Conservation (phyloP, 2,329 filamentous ascomycete species). For the Pyricularia pennisetigena region DNA sequence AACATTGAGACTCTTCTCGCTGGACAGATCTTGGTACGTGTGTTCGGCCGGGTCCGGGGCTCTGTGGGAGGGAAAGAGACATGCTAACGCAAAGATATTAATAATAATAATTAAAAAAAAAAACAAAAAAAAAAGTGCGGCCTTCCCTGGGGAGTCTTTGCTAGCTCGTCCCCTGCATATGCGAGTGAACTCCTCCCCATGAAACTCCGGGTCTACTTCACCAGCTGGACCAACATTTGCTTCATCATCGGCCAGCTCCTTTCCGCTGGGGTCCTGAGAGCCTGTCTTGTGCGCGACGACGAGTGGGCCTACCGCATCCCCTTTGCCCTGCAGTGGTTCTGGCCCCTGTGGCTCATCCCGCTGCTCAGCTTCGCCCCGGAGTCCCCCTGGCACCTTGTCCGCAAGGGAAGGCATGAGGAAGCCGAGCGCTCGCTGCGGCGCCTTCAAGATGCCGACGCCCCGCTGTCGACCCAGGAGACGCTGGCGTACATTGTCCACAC, state of each 20-base stretch:
- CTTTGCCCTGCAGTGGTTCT: constrained; percentile 40
- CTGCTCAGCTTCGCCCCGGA: constrained; percentile 37
- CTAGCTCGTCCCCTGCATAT: constrained; percentile 48
- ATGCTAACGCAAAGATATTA: neutral
- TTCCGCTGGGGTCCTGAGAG: constrained; percentile 35
- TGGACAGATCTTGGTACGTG: constrained; percentile 31
- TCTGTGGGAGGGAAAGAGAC: too few relatives aligned
- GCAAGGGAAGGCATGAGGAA: constrained; percentile 28
- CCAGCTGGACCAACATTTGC: constrained; percentile 50
- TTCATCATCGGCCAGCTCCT: constrained; percentile 54
- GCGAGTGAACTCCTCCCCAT: constrained; percentile 51
- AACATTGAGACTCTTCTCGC: constrained; percentile 34
- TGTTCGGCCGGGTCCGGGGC: too few relatives aligned
- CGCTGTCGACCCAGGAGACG: constrained; percentile 33
- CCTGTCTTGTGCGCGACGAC: constrained; percentile 25
- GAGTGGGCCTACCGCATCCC: constrained; percentile 40
- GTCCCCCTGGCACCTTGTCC: constrained; percentile 39
- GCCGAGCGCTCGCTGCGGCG: constrained; percentile 27
- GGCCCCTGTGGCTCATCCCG: constrained; percentile 32
- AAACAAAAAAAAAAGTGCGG: constrained; percentile 27
- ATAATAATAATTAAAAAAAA: too few relatives aligned
- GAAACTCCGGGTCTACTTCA: constrained; percentile 45
- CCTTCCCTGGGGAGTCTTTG: constrained; percentile 50
- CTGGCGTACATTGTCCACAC: constrained; percentile 49
- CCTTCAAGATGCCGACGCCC: constrained; percentile 28